Base-by-base conservation (phyloP, 768 basidiomycete genomes). In the Suillus ampliporus region DNA sequence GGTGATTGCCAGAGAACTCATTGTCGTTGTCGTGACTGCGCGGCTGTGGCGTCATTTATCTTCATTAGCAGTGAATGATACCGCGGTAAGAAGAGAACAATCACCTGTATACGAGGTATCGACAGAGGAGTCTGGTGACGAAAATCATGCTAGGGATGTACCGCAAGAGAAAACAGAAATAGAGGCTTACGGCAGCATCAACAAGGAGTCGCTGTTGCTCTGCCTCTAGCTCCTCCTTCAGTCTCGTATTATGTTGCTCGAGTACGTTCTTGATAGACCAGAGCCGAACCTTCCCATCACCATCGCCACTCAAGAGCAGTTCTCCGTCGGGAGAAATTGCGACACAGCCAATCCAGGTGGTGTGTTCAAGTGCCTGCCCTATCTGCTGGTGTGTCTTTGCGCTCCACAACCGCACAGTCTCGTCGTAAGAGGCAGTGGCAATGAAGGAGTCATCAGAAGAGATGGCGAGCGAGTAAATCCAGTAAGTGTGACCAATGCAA, bases 401-500 rank as follows among this genome's bases (percentile, higher is more conserved):
- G 21, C 41, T 35, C 75, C 75, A 76, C 1, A 77, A 57, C 0
- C 73, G 73, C 2, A 71, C 71, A 31, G 72, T 69, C 0, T 68
- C 69, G n/a, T 76, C 75, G 6, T 64, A 66, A 26, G 75, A 76
- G 1, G 68, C 75, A 1, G 75, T 77, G 0, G 67, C 73, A 46
- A 76, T 68, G 28, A 67, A 65, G 9, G 44, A 64, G 2, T 68
- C 73, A 21, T 66, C 57, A 5, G 67, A 72, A 1, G 76, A 77
- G 54, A 75, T 53, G 2, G 73, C 67, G 37, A 76, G 46, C 5
- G 75, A 67, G 44, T 57, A 61, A 15, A 76, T 65, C 15, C 54
- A 66, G 34, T 68, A 69, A 1, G 56, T 59, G 57, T 75, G 74
- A 10, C 68, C 66, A 3, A 14, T 10, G 9, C 31, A 54, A 31